These are phyloP conservation scores for Clausena lansium DNA, from an alignment of 345 rosid genomes.

Conservation along the genomic window DNA sequence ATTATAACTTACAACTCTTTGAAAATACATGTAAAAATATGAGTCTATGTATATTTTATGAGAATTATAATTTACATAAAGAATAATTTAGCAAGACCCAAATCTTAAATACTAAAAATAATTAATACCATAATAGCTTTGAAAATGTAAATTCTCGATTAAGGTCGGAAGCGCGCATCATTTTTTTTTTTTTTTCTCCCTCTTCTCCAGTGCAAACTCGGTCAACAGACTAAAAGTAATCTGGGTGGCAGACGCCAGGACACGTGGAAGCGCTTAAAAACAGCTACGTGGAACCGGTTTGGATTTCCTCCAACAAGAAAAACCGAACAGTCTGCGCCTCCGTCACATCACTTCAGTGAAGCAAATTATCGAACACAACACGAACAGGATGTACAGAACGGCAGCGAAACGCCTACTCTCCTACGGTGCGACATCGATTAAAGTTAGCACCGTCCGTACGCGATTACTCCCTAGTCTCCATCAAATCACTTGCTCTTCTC, in stretches of 20 bases:
- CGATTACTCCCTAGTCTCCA: constrained; percentile 22
- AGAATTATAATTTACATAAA: no score
- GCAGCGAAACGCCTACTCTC: constrained; percentile 56
- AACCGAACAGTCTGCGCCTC: background rate
- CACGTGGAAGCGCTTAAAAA: background rate
- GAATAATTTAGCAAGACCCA: no score
- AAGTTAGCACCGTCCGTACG: constrained; percentile 12
- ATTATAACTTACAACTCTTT: no score
- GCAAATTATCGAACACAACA: background rate
- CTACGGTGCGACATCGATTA: constrained; percentile 18
- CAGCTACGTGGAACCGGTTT: constrained; percentile 18
- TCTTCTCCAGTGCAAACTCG: no score
- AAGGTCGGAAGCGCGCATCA: no score
- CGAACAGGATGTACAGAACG: constrained; percentile 54
- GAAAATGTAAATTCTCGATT: no score
- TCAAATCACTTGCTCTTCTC: constrained; percentile 19
- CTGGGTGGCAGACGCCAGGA: background rate
- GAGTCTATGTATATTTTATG: no score
- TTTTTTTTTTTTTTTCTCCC: no score
- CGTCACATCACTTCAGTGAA: background rate
- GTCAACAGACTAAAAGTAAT: no score
- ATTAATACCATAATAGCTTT: no score
- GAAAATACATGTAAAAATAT: no score
- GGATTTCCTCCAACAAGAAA: background rate
- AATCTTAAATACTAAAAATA: no score